Conservation (phyloP, 371 early-diverging fungal genomes). For the Mucor indicus region DNA sequence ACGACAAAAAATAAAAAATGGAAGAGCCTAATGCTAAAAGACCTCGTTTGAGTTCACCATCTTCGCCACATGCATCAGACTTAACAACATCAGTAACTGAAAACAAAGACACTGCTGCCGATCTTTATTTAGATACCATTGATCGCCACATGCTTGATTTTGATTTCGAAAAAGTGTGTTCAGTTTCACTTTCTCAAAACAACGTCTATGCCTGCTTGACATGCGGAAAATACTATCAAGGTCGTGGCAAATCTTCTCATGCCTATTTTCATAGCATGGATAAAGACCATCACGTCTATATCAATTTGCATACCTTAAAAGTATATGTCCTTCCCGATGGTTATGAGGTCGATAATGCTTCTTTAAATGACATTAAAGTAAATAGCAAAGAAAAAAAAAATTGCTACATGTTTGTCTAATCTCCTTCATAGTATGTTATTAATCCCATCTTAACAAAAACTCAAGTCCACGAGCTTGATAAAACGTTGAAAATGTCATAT, state of each 20-base stretch:
- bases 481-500: slow-evolving; percentile 54
- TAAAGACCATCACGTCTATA: slow-evolving; percentile 95
- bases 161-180: slow-evolving; percentile 97
- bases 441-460: slow-evolving; percentile 76
- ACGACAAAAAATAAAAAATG: slow-evolving; percentile 9
- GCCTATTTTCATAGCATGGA: slow-evolving; percentile 95
- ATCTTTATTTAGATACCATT: slow-evolving; percentile 65
- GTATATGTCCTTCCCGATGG: slow-evolving; percentile 94
- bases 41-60: slow-evolving; percentile 20
- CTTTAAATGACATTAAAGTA: slow-evolving; percentile 91
- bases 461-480: slow-evolving; percentile 74
- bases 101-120: slow-evolving; percentile 25
- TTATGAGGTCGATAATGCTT: slow-evolving; percentile 86
- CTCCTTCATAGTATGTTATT: slow-evolving; percentile 70
- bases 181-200: slow-evolving; percentile 86
- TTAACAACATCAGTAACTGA: not conserved
- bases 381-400: not conserved
- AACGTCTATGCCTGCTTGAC: slow-evolving; percentile 97
- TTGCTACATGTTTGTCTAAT: not conserved
- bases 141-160: slow-evolving; percentile 93
- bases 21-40: slow-evolving; percentile 36
- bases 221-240: slow-evolving; percentile 97
- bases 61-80: not conserved
- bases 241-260: slow-evolving; percentile 87
- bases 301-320: slow-evolving; percentile 86